Percentiles rank a stretch among this genome's conserved stretches.
Evolutionary conservation across 2,329 filamentous ascomycete species (phyloP).

Genomic region (Trichoderma guizhouense): DNA sequence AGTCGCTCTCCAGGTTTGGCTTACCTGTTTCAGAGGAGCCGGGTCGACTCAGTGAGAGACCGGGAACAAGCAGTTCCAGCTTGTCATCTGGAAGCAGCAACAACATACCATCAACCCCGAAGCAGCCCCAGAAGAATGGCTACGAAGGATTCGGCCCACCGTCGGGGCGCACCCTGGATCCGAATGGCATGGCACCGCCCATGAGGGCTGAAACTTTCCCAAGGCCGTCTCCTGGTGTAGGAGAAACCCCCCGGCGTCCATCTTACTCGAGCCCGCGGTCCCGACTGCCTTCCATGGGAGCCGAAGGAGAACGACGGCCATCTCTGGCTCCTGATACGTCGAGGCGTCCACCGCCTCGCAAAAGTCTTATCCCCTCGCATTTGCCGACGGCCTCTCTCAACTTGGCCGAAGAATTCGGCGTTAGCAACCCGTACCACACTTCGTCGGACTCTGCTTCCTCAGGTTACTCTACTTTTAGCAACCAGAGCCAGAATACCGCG

Average conservation of each 20-base stretch:
- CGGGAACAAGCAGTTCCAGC: constrained; percentile 21
- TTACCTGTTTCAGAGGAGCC: constrained; percentile 6
- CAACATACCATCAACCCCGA: constrained; percentile 33
- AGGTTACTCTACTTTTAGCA: constrained; percentile 58
- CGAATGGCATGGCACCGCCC: constrained; percentile 36
- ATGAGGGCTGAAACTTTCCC: constrained; percentile 55
- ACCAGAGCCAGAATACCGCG: constrained; percentile 58
- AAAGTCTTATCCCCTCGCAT: constrained; percentile 42
- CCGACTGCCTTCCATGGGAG: constrained; percentile 21
- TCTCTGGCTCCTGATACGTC: constrained; percentile 50
- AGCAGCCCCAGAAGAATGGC: constrained; percentile 47
- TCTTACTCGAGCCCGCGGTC: constrained; percentile 46
- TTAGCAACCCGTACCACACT: constrained; percentile 62
- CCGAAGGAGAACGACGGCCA: constrained; percentile 27
- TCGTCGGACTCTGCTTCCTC: constrained; percentile 64
- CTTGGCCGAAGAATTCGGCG: constrained; percentile 57
- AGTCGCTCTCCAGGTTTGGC: constrained; percentile 27
- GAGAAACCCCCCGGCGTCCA: constrained; percentile 42
- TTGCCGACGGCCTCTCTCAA: constrained; percentile 46
- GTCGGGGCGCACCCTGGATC: constrained; percentile 36
- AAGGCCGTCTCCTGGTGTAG: constrained; percentile 33
- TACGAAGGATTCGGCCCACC: constrained; percentile 58
- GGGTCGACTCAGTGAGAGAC: constrained; percentile 10
- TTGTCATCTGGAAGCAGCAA: constrained; percentile 25
- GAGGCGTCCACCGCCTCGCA: constrained; percentile 51